A percentile compares a stretch with the other conserved stretches of the same genome.
These are phyloP conservation scores for Cercophora samala DNA, from an alignment of 495 filamentous ascomycete species.

Conservation along the genomic window DNA sequence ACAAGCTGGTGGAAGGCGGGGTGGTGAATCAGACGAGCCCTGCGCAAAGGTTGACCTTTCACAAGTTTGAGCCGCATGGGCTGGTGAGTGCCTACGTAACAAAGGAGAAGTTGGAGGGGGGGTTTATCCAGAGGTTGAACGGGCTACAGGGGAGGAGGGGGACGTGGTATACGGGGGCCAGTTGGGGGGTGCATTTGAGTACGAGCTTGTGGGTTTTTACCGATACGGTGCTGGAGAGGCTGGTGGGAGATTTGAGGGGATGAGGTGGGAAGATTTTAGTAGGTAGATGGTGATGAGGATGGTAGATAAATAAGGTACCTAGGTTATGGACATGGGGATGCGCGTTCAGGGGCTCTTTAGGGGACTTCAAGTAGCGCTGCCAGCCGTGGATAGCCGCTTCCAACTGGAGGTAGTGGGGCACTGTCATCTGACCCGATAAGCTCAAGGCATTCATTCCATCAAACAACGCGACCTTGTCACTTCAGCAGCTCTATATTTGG, in stretches of 20 bases:
- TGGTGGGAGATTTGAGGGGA: conserved; percentile 8
- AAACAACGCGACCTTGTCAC: background rate
- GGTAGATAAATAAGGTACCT: too few relatives aligned
- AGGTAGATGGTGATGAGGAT: background rate
- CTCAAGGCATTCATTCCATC: background rate
- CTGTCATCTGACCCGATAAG: background rate
- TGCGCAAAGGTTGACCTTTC: conserved; percentile 27
- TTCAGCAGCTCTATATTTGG: background rate
- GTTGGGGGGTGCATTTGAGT: conserved; percentile 39
- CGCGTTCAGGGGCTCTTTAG: too few relatives aligned
- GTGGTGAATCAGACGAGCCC: conserved; percentile 16
- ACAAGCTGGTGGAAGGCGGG: conserved; percentile 32
- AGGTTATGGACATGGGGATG: background rate
- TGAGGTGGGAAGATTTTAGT: background rate
- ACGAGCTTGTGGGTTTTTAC: conserved; percentile 41
- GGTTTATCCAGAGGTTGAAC: conserved; percentile 39
- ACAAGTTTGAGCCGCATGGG: conserved; percentile 34
- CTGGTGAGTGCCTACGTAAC: conserved; percentile 33
- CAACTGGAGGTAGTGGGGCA: background rate
- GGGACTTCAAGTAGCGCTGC: background rate
- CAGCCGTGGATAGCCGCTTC: background rate
- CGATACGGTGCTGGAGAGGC: conserved; percentile 19
- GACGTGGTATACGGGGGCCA: conserved; percentile 45
- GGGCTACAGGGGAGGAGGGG: conserved; percentile 39
- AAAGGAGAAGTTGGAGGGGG: conserved; percentile 31